Evolutionary conservation across 495 filamentous ascomycete species (phyloP).

Genomic region (Oleoguttula mirabilis): DNA sequence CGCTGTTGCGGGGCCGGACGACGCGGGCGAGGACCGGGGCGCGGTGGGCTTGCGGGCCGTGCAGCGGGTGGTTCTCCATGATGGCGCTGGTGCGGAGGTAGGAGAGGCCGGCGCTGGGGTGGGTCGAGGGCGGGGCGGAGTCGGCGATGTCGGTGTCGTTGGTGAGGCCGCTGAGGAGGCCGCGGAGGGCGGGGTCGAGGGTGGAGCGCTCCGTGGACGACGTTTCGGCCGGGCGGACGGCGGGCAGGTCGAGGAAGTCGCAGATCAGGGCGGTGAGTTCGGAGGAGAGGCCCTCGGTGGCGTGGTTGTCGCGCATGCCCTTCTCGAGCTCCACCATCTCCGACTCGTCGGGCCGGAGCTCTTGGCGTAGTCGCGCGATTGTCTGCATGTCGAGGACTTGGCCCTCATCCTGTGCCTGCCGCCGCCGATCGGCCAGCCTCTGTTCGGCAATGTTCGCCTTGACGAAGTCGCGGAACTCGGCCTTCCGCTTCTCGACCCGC

Average conservation of each 20-base stretch:
- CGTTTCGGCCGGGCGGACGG: conserved; percentile 10
- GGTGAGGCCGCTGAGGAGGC: background rate
- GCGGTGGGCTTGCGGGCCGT: conserved; percentile 57
- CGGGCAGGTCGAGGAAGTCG: conserved; percentile 44
- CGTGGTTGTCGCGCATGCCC: conserved; percentile 12
- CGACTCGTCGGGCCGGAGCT: conserved; percentile 9
- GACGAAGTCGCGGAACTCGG: conserved; percentile 36
- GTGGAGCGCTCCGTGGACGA: background rate
- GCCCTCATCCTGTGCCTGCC: conserved; percentile 17
- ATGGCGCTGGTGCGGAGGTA: conserved; percentile 63
- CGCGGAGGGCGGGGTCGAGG: background rate
- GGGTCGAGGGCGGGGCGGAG: conserved; percentile 63
- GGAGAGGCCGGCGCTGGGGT: conserved; percentile 81
- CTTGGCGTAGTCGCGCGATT: background rate
- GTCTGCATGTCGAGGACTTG: background rate
- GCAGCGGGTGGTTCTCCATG: conserved; percentile 66
- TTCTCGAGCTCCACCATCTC: conserved; percentile 16
- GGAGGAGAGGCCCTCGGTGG: conserved; percentile 20
- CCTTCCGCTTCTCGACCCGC: conserved; percentile 38
- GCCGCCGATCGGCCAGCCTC: conserved; percentile 11
- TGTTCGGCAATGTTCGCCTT: conserved; percentile 34
- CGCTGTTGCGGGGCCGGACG: conserved; percentile 34
- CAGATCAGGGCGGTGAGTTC: conserved; percentile 37
- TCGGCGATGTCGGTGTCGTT: conserved; percentile 31
- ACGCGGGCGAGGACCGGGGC: conserved; percentile 59